phyloP scores from a whole-genome alignment of 2,329 filamentous ascomycete genomes.

The Fusarium globosum region DNA sequence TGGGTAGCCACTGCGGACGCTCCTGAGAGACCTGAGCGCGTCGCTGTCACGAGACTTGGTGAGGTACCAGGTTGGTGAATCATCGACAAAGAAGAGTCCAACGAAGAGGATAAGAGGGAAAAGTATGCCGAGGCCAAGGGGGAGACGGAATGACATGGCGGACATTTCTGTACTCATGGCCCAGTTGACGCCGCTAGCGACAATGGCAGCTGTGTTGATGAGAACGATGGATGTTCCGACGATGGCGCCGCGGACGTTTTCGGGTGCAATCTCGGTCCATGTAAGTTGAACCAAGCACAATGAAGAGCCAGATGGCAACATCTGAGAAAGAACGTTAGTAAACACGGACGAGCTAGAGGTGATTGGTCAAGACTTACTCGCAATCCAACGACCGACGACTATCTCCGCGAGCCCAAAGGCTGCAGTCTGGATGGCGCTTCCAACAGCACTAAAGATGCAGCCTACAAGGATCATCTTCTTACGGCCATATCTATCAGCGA shows the following conservation, averaged over 20 bases:
- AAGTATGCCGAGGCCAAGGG: neutral
- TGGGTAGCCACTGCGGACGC: neutral
- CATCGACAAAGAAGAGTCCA: neutral
- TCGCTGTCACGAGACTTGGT: neutral
- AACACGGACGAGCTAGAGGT: rapidly evolving
- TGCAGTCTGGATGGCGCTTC: neutral
- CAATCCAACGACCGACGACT: neutral
- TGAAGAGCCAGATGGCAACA: neutral
- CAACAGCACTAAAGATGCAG: neutral
- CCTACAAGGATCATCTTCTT: neutral
- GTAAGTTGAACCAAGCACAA: neutral
- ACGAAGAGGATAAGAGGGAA: neutral
- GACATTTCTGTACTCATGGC: neutral
- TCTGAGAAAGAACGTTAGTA: neutral
- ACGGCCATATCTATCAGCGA: neutral
- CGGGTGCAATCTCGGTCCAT: neutral
- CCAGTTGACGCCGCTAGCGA: neutral
- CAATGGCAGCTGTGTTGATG: neutral
- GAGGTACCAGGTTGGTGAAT: neutral
- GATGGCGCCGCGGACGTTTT: neutral
- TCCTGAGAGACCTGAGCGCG: neutral
- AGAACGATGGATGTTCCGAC: neutral
- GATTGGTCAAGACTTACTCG: neutral
- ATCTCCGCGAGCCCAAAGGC: neutral
- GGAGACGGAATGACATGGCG: neutral